A percentile compares a stretch with the other conserved stretches of the same genome.
Evolutionary conservation across 2,329 filamentous ascomycete species (phyloP).

Genomic region (Diaporthe sp.): DNA sequence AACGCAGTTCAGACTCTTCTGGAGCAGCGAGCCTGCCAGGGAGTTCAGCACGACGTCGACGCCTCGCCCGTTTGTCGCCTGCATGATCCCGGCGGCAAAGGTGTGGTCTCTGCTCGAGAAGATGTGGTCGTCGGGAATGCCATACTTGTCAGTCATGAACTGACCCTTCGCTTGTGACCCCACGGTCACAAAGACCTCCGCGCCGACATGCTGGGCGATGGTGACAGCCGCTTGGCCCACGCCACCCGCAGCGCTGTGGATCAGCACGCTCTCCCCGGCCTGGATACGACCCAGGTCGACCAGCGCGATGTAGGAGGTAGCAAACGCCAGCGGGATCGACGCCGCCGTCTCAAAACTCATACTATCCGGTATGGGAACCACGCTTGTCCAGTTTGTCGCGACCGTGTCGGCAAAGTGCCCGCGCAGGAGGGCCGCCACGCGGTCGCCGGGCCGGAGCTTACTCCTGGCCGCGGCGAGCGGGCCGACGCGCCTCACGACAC

Average conservation of each 20-base stretch:
- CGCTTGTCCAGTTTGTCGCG: slow-evolving; percentile 39
- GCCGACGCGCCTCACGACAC: slow-evolving; percentile 48
- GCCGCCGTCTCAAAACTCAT: slow-evolving; percentile 51
- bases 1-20: slow-evolving; percentile 58
- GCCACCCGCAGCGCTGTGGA: slow-evolving; percentile 50
- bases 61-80: slow-evolving; percentile 47
- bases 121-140: slow-evolving; percentile 50
- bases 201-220: slow-evolving; percentile 47
- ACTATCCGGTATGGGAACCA: slow-evolving; percentile 50
- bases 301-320: slow-evolving; percentile 51
- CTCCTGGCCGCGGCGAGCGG: slow-evolving; percentile 39
- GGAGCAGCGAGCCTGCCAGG: slow-evolving; percentile 55
- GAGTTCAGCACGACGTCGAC: slow-evolving; percentile 58
- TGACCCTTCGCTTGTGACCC: slow-evolving; percentile 51
- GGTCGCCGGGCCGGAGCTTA: slow-evolving; percentile 50
- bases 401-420: slow-evolving; percentile 52
- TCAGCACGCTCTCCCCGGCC: slow-evolving; percentile 48
- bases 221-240: slow-evolving; percentile 50
- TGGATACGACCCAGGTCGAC: slow-evolving; percentile 48
- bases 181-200: slow-evolving; percentile 52
- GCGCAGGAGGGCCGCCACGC: slow-evolving; percentile 52
- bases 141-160: slow-evolving; percentile 47
- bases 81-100: slow-evolving; percentile 49
- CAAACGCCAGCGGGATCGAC: slow-evolving; percentile 50
- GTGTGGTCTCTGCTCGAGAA: slow-evolving; percentile 50